Percentiles rank a stretch among this genome's conserved stretches.
Conservation (phyloP, 2,329 filamentous ascomycete species). For the Colletotrichum ledebouriae region DNA sequence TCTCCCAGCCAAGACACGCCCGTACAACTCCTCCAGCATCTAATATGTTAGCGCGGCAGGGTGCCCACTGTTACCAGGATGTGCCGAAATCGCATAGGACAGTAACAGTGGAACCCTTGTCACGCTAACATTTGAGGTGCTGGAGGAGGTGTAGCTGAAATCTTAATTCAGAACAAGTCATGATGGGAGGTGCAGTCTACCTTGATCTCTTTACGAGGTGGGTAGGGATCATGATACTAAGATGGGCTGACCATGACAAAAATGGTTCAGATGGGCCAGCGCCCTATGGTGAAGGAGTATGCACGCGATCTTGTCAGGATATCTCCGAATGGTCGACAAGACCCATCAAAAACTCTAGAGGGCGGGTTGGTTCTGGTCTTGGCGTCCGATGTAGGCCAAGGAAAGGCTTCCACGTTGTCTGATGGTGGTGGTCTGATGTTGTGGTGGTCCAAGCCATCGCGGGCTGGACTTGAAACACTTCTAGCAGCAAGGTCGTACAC, state of each 20-base stretch:
- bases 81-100: too few species aligned
- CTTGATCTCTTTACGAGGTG: background rate
- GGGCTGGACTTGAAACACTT: constrained; percentile 32
- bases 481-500: constrained; percentile 23
- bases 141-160: too few species aligned
- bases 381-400: background rate
- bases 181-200: background rate
- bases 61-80: too few species aligned
- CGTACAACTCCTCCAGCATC: too few species aligned
- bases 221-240: constrained; percentile 17
- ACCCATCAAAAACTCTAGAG: too few species aligned
- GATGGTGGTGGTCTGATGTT: constrained; percentile 30
- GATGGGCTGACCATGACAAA: constrained; percentile 27
- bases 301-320: background rate
- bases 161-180: too few species aligned
- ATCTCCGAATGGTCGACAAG: background rate
- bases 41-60: too few species aligned
- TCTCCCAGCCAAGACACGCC: background rate
- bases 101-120: too few species aligned
- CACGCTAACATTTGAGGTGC: too few species aligned
- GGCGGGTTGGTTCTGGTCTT: background rate
- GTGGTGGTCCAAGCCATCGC: constrained; percentile 5
- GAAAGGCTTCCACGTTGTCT: background rate
- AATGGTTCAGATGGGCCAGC: background rate
- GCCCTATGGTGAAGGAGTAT: background rate